A percentile compares a stretch with the other conserved stretches of the same genome.
phyloP scores from a whole-genome alignment of 2,329 filamentous ascomycete species.

The Orbilia oligospora region DNA sequence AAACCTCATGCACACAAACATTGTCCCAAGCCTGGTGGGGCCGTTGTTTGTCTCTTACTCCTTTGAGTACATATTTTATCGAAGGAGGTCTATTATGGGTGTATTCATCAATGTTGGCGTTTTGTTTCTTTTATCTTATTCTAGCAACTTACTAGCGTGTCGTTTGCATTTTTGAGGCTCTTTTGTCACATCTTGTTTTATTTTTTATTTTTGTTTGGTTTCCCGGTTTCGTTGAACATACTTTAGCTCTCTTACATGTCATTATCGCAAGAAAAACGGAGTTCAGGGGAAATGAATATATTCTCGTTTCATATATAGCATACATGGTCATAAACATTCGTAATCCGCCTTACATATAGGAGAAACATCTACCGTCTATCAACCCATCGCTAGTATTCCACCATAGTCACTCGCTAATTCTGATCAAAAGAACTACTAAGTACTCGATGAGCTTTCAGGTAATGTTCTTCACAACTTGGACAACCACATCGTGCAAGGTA shows the following conservation, averaged over 20 bases:
- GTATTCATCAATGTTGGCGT: conserved; percentile 35
- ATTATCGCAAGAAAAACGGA: conserved; percentile 52
- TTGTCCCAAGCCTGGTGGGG: not conserved
- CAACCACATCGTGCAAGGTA: conserved; percentile 18
- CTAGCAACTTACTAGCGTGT: conserved; percentile 34
- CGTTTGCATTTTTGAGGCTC: conserved; percentile 9
- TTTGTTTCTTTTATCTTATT: conserved; percentile 26
- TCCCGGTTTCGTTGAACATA: conserved; percentile 2
- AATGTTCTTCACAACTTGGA: conserved; percentile 2
- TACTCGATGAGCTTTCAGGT: not conserved
- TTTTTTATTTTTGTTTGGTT: not conserved
- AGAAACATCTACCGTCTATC: not conserved
- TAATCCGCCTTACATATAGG: not conserved
- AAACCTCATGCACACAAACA: not conserved
- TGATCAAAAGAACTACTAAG: not conserved
- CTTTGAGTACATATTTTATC: conserved; percentile 8
- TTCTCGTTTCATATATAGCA: not conserved
- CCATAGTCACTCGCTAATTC: not conserved
- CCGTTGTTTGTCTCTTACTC: not conserved
- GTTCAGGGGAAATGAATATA: conserved; percentile 43
- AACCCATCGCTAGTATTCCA: not conserved
- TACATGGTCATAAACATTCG: not conserved
- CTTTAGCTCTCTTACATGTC: conserved; percentile 25
- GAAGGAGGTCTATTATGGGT: not conserved
- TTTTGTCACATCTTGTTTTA: conserved; percentile 8